Evolutionary conservation across 139 green algal species (phyloP).

Genomic region (Ulvella scutata): DNA sequence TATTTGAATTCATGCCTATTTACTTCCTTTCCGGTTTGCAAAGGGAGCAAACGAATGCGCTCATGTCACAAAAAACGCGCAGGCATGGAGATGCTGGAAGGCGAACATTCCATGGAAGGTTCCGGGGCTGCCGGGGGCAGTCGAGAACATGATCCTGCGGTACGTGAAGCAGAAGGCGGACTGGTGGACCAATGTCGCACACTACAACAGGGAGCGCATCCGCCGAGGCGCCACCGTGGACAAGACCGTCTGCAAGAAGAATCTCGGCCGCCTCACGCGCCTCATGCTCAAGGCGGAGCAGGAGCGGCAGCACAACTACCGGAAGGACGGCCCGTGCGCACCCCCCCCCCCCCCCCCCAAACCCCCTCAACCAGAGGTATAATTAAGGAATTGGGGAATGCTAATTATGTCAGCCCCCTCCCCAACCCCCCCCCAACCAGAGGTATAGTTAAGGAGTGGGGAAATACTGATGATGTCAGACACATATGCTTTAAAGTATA

Average conservation of each 20-base stretch:
- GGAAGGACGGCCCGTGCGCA: conserved; percentile 46
- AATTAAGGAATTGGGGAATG: too few relatives aligned
- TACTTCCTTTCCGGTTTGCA: too few relatives aligned
- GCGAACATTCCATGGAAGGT: conserved; percentile 98
- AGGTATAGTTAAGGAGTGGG: too few relatives aligned
- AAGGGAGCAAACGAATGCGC: too few relatives aligned
- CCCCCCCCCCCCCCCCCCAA: neutral
- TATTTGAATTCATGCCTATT: too few relatives aligned
- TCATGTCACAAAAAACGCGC: conserved; percentile 31
- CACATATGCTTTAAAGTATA: too few relatives aligned
- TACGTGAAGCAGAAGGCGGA: conserved; percentile 99
- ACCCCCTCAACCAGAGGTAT: too few relatives aligned
- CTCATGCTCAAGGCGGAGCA: conserved; percentile 96
- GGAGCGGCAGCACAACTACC: conserved; percentile 99
- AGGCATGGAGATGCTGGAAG: conserved; percentile 57
- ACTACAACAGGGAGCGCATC: conserved; percentile 99
- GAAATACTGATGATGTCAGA: too few relatives aligned
- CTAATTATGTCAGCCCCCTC: too few relatives aligned
- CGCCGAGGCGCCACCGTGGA: conserved; percentile 93
- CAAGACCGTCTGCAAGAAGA: conserved; percentile 99
- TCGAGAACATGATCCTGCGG: conserved; percentile 99
- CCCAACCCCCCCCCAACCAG: too few relatives aligned
- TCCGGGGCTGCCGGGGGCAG: conserved; percentile 86
- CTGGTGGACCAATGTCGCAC: conserved; percentile 99
- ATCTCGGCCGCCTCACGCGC: conserved; percentile 94